These are phyloP conservation scores for Beauveria brongniartii DNA, from an alignment of 2,329 filamentous ascomycete genomes.

Conservation along the genomic window DNA sequence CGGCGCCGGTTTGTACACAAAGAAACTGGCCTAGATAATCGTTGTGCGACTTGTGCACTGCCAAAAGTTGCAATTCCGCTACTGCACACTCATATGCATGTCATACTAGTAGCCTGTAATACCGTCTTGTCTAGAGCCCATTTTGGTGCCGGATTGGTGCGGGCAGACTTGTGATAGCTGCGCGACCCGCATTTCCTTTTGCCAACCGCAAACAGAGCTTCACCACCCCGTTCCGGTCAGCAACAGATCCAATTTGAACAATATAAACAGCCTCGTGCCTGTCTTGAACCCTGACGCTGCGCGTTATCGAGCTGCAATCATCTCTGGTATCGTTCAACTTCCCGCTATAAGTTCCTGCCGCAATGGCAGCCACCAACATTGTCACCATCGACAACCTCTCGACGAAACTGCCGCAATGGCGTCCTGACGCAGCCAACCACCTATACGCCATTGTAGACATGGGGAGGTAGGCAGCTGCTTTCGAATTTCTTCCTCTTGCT, in stretches of 20 bases:
- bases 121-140: background rate
- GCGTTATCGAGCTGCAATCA: background rate
- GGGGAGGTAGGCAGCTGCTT: slow-evolving; percentile 38
- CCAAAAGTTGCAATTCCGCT: too few relatives aligned
- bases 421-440: slow-evolving; percentile 36
- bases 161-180: background rate
- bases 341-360: background rate
- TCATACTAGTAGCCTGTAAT: too few relatives aligned
- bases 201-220: background rate
- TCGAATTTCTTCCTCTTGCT: slow-evolving; percentile 11
- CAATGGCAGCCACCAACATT: slow-evolving; percentile 31
- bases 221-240: background rate
- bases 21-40: too few relatives aligned
- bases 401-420: slow-evolving; percentile 41
- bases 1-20: too few relatives aligned
- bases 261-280: background rate
- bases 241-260: background rate
- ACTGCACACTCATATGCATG: too few relatives aligned
- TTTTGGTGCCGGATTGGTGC: background rate
- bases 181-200: background rate
- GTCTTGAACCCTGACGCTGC: background rate
- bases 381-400: slow-evolving; percentile 45
- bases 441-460: slow-evolving; percentile 52
- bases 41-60: too few relatives aligned
- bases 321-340: background rate